Percentiles rank a stretch among this genome's conserved stretches.
Conservation (phyloP, 495 filamentous ascomycete genomes). For the Acidomyces sp. region DNA sequence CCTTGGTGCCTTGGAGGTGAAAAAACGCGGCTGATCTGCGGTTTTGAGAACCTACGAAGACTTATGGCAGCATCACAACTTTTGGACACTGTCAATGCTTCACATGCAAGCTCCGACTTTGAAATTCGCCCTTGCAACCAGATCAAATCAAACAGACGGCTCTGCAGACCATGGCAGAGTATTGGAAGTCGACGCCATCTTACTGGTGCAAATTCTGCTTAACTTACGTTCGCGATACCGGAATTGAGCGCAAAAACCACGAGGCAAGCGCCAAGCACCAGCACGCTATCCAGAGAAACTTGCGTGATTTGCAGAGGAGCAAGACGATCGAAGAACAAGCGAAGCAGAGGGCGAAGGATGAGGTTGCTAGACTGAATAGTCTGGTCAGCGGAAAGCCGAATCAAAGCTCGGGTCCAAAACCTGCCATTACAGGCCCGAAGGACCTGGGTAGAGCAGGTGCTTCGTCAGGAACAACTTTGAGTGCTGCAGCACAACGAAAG, state of each 20-base stretch:
- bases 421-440: slow-evolving; percentile 4
- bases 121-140: too few species aligned
- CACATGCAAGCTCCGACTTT: too few species aligned
- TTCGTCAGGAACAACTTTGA: background rate
- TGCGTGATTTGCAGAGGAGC: slow-evolving; percentile 70
- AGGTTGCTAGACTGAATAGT: slow-evolving; percentile 76
- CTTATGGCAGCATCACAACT: too few species aligned
- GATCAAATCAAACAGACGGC: too few species aligned
- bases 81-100: too few species aligned
- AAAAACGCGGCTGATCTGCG: too few species aligned
- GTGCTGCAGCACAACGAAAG: slow-evolving; percentile 57
- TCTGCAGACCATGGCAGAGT: slow-evolving; percentile 89
- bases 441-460: slow-evolving; percentile 6
- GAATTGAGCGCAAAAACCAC: slow-evolving; percentile 78
- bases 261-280: slow-evolving; percentile 85
- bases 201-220: slow-evolving; percentile 98
- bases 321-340: slow-evolving; percentile 69
- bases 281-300: slow-evolving; percentile 72
- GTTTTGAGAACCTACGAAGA: too few species aligned
- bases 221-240: slow-evolving; percentile 81
- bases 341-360: slow-evolving; percentile 65
- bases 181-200: slow-evolving; percentile 96
- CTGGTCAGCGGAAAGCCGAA: slow-evolving; percentile 39
- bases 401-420: slow-evolving; percentile 3
- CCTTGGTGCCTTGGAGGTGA: too few species aligned